These are phyloP conservation scores for Quercus rubra DNA, from an alignment of 306 rosid genomes.

Conservation along the genomic window DNA sequence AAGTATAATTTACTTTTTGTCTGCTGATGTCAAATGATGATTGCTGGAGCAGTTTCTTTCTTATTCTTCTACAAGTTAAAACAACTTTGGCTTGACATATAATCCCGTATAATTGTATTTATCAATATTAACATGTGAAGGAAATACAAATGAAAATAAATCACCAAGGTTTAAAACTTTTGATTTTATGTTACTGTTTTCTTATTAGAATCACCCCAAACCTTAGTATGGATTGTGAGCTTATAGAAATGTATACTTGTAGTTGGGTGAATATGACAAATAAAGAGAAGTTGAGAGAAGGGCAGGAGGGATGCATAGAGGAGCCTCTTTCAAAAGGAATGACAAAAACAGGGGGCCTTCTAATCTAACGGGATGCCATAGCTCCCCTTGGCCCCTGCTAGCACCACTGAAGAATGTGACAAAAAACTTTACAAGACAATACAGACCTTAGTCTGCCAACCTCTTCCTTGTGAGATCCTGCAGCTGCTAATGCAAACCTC, in stretches of 20 bases:
- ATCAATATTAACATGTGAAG: not conserved
- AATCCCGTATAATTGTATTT: not conserved
- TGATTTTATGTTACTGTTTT: not conserved
- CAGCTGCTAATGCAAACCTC: constrained; percentile 97
- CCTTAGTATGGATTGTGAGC: no score
- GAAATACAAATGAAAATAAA: not conserved
- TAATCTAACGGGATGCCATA: no score
- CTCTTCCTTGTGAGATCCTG: constrained; percentile 90
- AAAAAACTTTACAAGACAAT: constrained; percentile 12
- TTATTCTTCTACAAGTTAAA: not conserved
- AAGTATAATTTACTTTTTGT: not conserved
- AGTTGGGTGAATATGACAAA: not conserved
- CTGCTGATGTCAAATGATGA: not conserved
- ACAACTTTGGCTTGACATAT: not conserved
- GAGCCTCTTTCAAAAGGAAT: not conserved
- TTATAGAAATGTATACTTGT: no score
- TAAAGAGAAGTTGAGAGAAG: not conserved
- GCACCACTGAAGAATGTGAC: constrained; percentile 17
- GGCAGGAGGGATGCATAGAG: not conserved
- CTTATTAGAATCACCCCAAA: not conserved
- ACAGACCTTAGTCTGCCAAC: constrained; percentile 81
- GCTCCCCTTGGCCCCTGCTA: constrained; percentile 16
- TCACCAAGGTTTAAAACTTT: not conserved
- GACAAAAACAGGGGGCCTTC: not conserved
- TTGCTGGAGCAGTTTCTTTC: not conserved